Percentiles rank a stretch among this genome's conserved stretches.
phyloP scores from a whole-genome alignment of 306 rosid species.

The Casuarina glauca region DNA sequence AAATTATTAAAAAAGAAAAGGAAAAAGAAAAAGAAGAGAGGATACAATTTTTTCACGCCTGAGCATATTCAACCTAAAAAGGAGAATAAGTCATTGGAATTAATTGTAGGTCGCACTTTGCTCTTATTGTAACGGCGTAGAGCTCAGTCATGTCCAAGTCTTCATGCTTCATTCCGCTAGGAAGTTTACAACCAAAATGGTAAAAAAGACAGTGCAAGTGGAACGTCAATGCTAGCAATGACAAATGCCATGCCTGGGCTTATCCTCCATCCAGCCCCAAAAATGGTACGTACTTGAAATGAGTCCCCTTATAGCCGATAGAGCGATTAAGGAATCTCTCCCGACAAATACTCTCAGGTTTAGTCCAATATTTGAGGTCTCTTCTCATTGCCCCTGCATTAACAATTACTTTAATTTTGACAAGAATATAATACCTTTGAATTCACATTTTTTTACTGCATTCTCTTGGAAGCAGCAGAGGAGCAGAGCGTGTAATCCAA shows the following conservation, averaged over 20 bases:
- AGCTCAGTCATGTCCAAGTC: conserved; percentile 32
- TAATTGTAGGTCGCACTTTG: conserved; percentile 6
- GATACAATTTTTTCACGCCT: too few species aligned
- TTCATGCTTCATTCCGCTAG: conserved; percentile 20
- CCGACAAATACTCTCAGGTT: conserved; percentile 28
- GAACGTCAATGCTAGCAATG: conserved; percentile 9
- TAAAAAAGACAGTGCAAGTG: conserved; percentile 32
- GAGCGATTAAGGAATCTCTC: conserved; percentile 25
- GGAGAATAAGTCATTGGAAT: conserved; percentile 8
- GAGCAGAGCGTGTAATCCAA: conserved; percentile 23
- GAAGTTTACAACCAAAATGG: conserved; percentile 19
- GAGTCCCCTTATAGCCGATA: conserved; percentile 21
- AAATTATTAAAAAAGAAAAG: too few species aligned
- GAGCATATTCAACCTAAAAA: too few species aligned
- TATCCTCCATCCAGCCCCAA: conserved; percentile 33
- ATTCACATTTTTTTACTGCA: conserved; percentile 18
- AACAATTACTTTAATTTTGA: too few species aligned
- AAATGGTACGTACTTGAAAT: conserved; percentile 25
- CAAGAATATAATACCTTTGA: conserved; percentile 4
- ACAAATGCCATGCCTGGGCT: conserved; percentile 34
- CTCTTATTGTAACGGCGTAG: not conserved
- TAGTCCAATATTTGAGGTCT: conserved; percentile 19
- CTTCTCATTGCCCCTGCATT: too few species aligned
- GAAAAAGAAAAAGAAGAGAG: too few species aligned
- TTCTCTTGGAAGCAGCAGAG: conserved; percentile 33